Percentiles rank a stretch among this genome's conserved stretches.
phyloP scores from a whole-genome alignment of 768 basidiomycete species.

The Pleurotus citrinopileatus region DNA sequence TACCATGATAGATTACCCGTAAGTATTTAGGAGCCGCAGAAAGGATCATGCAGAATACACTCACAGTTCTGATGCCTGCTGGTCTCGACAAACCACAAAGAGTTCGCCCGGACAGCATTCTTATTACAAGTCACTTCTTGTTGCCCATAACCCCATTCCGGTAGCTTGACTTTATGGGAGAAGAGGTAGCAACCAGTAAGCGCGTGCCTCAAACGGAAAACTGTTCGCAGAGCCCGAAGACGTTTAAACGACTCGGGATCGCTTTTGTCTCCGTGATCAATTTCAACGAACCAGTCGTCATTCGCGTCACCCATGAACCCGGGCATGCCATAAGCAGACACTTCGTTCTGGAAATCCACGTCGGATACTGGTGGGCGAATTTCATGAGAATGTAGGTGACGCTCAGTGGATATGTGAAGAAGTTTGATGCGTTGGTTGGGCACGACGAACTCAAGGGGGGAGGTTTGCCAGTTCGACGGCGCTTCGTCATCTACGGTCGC shows the following conservation, averaged over 20 bases:
- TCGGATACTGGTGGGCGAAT: conserved; percentile 92
- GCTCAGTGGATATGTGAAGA: conserved; percentile 76
- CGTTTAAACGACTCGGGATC: conserved; percentile 69
- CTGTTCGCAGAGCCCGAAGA: conserved; percentile 75
- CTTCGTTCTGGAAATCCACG: conserved; percentile 99
- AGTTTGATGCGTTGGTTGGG: conserved; percentile 75
- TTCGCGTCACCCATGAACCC: conserved; percentile 88
- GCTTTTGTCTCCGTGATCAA: conserved; percentile 62
- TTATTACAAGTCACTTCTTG: conserved; percentile 99
- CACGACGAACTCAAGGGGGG: conserved; percentile 61
- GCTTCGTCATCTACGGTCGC: conserved; percentile 48
- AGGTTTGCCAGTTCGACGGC: conserved; percentile 40
- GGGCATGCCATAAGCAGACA: conserved; percentile 88
- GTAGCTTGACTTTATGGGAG: conserved; percentile 96
- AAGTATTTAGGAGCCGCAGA: not conserved
- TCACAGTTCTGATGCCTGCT: conserved; percentile 67
- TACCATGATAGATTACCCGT: not conserved
- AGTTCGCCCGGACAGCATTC: conserved; percentile 87
- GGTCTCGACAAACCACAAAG: conserved; percentile 94
- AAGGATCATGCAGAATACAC: conserved; percentile 27
- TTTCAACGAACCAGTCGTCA: conserved; percentile 91
- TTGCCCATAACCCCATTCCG: conserved; percentile 97
- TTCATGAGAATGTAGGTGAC: conserved; percentile 93
- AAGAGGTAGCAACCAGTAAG: conserved; percentile 95
- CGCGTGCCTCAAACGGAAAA: conserved; percentile 79